Percentiles rank a stretch among this genome's conserved stretches.
phyloP scores from a whole-genome alignment of 2,329 filamentous ascomycete species.

The Cladophialophora carrionii region DNA sequence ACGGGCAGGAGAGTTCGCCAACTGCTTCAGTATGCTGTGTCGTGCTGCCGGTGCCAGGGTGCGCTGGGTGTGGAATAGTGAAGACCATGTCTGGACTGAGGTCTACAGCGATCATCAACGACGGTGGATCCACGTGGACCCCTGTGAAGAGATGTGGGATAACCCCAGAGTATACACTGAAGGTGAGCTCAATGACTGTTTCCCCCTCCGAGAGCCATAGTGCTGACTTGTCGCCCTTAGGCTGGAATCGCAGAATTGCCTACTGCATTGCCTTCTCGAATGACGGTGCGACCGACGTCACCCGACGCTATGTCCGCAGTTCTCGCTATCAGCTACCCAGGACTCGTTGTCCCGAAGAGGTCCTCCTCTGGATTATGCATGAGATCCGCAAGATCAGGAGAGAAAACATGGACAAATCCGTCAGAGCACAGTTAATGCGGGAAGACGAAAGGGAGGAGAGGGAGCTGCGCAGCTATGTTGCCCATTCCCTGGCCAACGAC shows the following conservation, averaged over 20 bases:
- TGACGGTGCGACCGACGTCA: conserved; percentile 73
- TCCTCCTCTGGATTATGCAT: conserved; percentile 85
- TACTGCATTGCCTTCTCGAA: conserved; percentile 97
- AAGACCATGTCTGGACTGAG: conserved; percentile 97
- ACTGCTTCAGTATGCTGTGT: conserved; percentile 98
- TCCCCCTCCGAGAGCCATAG: background rate
- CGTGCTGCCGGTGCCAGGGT: conserved; percentile 87
- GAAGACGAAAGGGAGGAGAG: conserved; percentile 56
- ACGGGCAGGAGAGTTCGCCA: conserved; percentile 93
- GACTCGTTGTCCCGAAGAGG: conserved; percentile 81
- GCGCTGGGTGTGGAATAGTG: conserved; percentile 97
- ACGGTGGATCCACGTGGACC: conserved; percentile 95
- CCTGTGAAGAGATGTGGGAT: conserved; percentile 94
- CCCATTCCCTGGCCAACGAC: conserved; percentile 51
- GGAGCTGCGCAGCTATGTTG: conserved; percentile 52
- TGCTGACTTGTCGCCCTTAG: conserved; percentile 43
- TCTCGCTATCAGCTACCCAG: conserved; percentile 66
- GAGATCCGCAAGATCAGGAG: conserved; percentile 87
- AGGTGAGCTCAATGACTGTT: conserved; percentile 55
- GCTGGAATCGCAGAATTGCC: conserved; percentile 94
- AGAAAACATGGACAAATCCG: conserved; percentile 80
- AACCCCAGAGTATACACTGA: conserved; percentile 89
- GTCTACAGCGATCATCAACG: conserved; percentile 92
- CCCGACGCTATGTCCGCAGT: conserved; percentile 64
- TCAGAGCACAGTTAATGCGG: conserved; percentile 59